Evolutionary conservation across 495 filamentous ascomycete species (phyloP).

Genomic region (Haplographium delicatum): DNA sequence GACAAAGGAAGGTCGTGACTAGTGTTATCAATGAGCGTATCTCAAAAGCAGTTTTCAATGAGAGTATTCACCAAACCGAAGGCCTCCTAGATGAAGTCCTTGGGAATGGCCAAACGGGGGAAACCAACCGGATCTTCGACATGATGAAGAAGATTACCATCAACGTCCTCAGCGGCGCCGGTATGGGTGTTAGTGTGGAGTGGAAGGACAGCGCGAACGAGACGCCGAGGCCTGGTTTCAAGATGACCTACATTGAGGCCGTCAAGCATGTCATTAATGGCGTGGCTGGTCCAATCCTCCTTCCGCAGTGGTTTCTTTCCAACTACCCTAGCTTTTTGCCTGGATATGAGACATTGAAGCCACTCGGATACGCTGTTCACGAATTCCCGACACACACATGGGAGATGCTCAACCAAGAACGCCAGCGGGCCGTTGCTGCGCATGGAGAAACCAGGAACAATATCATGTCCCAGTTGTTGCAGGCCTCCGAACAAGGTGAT

Average conservation of each 20-base stretch:
- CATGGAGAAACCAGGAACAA: conserved; percentile 22
- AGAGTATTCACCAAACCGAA: conserved; percentile 25
- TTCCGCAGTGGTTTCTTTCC: conserved; percentile 25
- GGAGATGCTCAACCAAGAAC: conserved; percentile 32
- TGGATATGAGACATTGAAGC: conserved; percentile 19
- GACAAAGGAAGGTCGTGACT: conserved; percentile 27
- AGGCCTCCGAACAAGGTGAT: conserved; percentile 8
- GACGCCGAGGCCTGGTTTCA: conserved; percentile 24
- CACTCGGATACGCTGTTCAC: conserved; percentile 18
- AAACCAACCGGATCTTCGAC: conserved; percentile 26
- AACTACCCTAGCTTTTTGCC: conserved; percentile 25
- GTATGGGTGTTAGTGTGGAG: conserved; percentile 23
- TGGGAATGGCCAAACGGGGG: conserved; percentile 6
- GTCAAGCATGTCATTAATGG: conserved; percentile 20
- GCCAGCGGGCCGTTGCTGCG: conserved; percentile 14
- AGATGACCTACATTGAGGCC: conserved; percentile 26
- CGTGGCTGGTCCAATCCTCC: conserved; percentile 22
- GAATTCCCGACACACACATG: conserved; percentile 25
- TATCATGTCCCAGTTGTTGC: conserved; percentile 28
- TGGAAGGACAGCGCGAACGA: conserved; percentile 21
- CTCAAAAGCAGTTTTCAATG: conserved; percentile 25
- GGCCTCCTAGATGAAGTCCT: conserved; percentile 24
- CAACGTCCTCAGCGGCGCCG: conserved; percentile 25
- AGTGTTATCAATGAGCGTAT: conserved; percentile 30
- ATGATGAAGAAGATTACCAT: conserved; percentile 30